Evolutionary conservation across 2,329 filamentous ascomycete species (phyloP).

Genomic region (Diplodia corticola): DNA sequence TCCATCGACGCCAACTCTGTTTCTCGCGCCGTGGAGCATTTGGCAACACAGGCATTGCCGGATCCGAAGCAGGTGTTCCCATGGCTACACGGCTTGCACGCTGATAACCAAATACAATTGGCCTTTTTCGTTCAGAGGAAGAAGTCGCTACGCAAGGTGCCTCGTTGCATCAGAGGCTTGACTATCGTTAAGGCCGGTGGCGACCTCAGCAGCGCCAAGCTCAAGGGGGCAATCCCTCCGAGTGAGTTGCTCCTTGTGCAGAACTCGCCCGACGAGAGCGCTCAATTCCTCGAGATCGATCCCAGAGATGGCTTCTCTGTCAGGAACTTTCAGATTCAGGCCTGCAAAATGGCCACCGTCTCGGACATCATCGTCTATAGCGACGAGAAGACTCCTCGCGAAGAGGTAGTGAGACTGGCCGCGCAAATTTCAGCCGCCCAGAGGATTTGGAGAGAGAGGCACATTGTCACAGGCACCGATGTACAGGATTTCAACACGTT

Average conservation of each 20-base stretch:
- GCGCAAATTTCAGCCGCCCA: conserved; percentile 73
- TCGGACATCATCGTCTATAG: conserved; percentile 95
- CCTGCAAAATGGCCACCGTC: conserved; percentile 79
- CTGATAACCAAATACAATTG: conserved; percentile 83
- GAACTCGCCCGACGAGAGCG: conserved; percentile 44
- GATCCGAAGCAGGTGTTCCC: conserved; percentile 87
- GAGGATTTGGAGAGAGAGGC: conserved; percentile 67
- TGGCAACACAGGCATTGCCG: conserved; percentile 77
- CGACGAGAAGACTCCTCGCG: conserved; percentile 62
- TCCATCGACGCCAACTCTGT: conserved; percentile 69
- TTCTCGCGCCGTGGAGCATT: conserved; percentile 71
- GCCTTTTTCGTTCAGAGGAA: conserved; percentile 83
- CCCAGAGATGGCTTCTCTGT: conserved; percentile 91
- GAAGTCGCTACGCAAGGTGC: conserved; percentile 67
- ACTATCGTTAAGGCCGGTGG: conserved; percentile 88
- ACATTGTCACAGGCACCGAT: conserved; percentile 54
- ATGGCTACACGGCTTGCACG: conserved; percentile 92
- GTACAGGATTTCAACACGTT: conserved; percentile 82
- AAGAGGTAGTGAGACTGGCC: conserved; percentile 65
- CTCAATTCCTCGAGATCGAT: conserved; percentile 78
- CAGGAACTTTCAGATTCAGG: conserved; percentile 95
- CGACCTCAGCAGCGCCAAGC: conserved; percentile 68
- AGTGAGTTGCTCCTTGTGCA: conserved; percentile 69
- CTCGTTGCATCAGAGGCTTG: conserved; percentile 75
- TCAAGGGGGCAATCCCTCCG: conserved; percentile 84